A percentile compares a stretch with the other conserved stretches of the same genome.
phyloP scores from a whole-genome alignment of 2,329 filamentous ascomycete species.

The Exophiala aquamarina region DNA sequence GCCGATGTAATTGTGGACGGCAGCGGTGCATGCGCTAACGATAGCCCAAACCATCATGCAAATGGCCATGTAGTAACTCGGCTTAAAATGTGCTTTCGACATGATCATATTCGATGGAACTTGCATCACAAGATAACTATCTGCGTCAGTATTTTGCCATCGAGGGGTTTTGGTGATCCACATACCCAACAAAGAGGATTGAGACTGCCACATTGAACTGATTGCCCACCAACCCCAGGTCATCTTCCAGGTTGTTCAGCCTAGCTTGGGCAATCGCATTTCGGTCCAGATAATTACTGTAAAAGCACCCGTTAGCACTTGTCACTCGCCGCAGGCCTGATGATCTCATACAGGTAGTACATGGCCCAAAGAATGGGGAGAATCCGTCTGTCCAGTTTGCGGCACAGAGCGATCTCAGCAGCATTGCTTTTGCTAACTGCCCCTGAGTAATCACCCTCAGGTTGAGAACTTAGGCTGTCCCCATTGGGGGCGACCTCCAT shows the following conservation, averaged over 20 bases:
- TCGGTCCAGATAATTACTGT: conserved; percentile 28
- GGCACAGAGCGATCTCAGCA: conserved; percentile 38
- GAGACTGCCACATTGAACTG: conserved; percentile 35
- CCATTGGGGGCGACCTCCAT: neutral
- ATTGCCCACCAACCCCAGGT: conserved; percentile 30
- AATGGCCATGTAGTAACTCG: conserved; percentile 53
- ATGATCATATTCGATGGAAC: conserved; percentile 61
- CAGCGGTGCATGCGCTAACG: conserved; percentile 34
- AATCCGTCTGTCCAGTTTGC: conserved; percentile 38
- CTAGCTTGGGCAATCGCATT: conserved; percentile 35
- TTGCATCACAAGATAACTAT: conserved; percentile 54
- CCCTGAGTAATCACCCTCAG: conserved; percentile 38
- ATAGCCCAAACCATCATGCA: conserved; percentile 37
- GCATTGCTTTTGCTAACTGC: conserved; percentile 41
- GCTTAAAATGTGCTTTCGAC: conserved; percentile 47
- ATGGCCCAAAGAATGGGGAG: conserved; percentile 43
- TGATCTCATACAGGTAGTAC: conserved; percentile 36
- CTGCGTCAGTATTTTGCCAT: neutral
- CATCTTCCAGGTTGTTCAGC: conserved; percentile 31
- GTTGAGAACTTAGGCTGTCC: neutral
- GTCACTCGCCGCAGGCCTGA: neutral
- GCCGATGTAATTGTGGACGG: conserved; percentile 41
- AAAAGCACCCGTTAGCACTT: neutral
- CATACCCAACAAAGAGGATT: conserved; percentile 45
- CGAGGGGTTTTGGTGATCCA: neutral